Percentiles rank a stretch among this genome's conserved stretches.
These are phyloP conservation scores for Eucalyptus tenuipes DNA, from an alignment of 345 rosid genomes.

Conservation along the genomic window DNA sequence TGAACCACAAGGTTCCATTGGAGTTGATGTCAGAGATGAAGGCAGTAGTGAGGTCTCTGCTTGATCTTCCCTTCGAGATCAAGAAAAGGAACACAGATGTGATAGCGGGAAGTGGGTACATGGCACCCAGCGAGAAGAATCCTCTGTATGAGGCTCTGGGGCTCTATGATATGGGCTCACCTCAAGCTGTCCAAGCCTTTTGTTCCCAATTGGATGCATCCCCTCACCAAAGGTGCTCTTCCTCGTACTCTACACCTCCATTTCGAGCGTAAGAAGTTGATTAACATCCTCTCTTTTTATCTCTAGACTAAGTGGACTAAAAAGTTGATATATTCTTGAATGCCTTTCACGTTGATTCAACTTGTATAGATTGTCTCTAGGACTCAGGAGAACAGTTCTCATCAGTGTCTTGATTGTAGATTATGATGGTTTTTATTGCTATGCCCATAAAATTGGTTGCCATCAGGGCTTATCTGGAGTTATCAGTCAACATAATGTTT, in stretches of 20 bases:
- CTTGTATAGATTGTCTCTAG: not conserved
- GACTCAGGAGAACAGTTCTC: not conserved
- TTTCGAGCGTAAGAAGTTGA: not conserved
- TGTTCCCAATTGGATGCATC: constrained; percentile 64
- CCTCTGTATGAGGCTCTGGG: constrained; percentile 86
- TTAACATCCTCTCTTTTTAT: not conserved
- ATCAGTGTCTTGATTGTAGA: not conserved
- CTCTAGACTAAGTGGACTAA: not conserved
- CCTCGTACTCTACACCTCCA: not conserved
- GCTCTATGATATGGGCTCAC: constrained; percentile 54
- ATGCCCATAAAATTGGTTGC: not conserved
- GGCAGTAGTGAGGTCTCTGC: constrained; percentile 40
- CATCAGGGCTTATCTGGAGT: not conserved
- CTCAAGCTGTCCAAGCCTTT: constrained; percentile 44
- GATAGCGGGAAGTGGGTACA: constrained; percentile 66
- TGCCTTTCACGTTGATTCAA: not conserved
- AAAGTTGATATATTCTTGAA: not conserved
- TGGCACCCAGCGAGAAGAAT: constrained; percentile 33
- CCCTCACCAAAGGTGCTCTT: constrained; percentile 44
- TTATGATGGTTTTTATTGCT: not conserved
- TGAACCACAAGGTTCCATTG: constrained; percentile 44
- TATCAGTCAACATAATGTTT: not conserved
- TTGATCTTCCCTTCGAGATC: constrained; percentile 56
- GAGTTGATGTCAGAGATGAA: constrained; percentile 57
- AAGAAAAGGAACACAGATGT: constrained; percentile 48